phyloP scores from a whole-genome alignment of 2,329 filamentous ascomycete genomes.

The Aspergillus intermedius region DNA sequence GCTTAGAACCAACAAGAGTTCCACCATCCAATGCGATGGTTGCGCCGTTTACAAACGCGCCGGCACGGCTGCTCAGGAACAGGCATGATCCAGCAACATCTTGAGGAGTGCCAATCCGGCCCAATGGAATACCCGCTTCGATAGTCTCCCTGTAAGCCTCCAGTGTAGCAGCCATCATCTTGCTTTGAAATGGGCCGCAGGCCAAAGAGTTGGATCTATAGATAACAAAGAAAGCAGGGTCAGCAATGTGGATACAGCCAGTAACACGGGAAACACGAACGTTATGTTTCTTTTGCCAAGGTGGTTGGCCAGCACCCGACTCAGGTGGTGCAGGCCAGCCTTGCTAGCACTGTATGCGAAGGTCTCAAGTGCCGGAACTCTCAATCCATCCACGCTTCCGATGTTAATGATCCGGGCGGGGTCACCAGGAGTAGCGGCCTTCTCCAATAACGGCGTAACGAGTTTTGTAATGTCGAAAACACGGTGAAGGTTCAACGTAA shows the following conservation, averaged over 20 bases:
- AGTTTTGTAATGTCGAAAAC: conserved; percentile 45
- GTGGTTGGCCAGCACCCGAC: conserved; percentile 46
- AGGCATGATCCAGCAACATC: conserved; percentile 68
- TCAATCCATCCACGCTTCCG: conserved; percentile 49
- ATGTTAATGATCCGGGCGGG: conserved; percentile 49
- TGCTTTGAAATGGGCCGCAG: conserved; percentile 58
- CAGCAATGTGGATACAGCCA: background rate
- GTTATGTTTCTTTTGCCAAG: conserved; percentile 48
- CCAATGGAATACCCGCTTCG: conserved; percentile 55
- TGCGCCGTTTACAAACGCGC: conserved; percentile 60
- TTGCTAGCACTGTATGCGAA: conserved; percentile 50
- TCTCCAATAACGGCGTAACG: conserved; percentile 43
- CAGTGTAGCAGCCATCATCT: conserved; percentile 51
- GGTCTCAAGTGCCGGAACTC: conserved; percentile 47
- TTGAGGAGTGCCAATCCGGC: conserved; percentile 59
- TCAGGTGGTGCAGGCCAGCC: conserved; percentile 49
- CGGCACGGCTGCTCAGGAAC: conserved; percentile 62
- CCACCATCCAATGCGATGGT: conserved; percentile 59
- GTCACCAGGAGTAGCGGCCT: conserved; percentile 37
- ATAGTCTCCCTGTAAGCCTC: conserved; percentile 45
- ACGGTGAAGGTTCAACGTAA: conserved; percentile 50
- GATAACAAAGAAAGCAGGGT: conserved; percentile 34
- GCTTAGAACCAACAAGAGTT: conserved; percentile 33
- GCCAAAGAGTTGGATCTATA: conserved; percentile 58
- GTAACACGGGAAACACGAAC: conserved; percentile 29